These are phyloP conservation scores for Dendrocalamus sinicus DNA, from an alignment of 176 grass and related monocot genomes.

Conservation along the genomic window DNA sequence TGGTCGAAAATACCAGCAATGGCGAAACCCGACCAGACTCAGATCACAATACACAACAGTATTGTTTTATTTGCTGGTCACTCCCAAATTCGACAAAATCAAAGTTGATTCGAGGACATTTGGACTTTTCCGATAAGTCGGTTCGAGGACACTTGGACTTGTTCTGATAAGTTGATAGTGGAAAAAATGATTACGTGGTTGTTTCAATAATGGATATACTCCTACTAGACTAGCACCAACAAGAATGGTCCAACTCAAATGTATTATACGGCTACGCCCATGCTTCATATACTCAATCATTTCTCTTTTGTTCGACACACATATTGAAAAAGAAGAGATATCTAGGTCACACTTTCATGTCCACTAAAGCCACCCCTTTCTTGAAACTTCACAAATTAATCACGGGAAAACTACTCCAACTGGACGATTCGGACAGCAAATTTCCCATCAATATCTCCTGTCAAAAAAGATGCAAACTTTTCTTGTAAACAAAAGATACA, in stretches of 20 bases:
- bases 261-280: constrained; percentile 32
- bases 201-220: not conserved
- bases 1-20: too few species aligned
- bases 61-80: not conserved
- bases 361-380: not conserved
- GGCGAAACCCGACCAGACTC: too few species aligned
- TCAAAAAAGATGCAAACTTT: constrained; percentile 1
- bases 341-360: constrained; percentile 11
- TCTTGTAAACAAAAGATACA: constrained; percentile 18
- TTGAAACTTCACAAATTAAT: constrained; percentile 17
- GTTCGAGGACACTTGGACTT: not conserved
- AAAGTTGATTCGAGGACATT: not conserved
- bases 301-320: constrained; percentile 4
- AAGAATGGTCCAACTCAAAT: constrained; percentile 38
- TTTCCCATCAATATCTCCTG: not conserved
- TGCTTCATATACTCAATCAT: constrained; percentile 27
- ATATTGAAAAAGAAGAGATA: not conserved
- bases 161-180: not conserved
- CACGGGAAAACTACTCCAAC: not conserved
- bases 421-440: not conserved
- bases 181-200: constrained; percentile 34
- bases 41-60: too few species aligned
- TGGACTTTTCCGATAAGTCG: not conserved
- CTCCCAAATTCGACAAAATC: not conserved
- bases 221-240: constrained; percentile 23